phyloP scores from a whole-genome alignment of 805 yeast genomes.

The Kregervanrija delftensis region DNA sequence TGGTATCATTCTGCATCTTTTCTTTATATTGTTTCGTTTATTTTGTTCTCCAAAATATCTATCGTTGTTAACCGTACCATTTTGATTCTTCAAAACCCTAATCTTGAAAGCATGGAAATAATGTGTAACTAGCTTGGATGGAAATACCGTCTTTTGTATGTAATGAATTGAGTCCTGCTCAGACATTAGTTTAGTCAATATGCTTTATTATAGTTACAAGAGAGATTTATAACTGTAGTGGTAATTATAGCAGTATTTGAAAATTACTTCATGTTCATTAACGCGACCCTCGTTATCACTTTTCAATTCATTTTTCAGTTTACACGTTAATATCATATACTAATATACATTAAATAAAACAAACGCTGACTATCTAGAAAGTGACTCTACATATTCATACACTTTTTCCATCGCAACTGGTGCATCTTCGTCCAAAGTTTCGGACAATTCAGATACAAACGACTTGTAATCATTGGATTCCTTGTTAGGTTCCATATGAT shows the following conservation, averaged over 20 bases:
- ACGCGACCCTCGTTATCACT: too few relatives aligned
- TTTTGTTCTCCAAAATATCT: conserved; percentile 10
- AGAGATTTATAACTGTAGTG: too few relatives aligned
- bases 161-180: not conserved
- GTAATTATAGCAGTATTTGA: too few relatives aligned
- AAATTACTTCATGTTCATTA: too few relatives aligned
- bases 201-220: too few relatives aligned
- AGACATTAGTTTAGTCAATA: too few relatives aligned
- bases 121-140: conserved; percentile 16
- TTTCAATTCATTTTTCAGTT: too few relatives aligned
- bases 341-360: too few relatives aligned
- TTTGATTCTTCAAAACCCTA: conserved; percentile 5
- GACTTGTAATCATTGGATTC: conserved; percentile 25
- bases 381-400: conserved; percentile 5
- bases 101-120: conserved; percentile 19
- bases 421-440: conserved; percentile 42
- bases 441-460: conserved; percentile 39
- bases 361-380: not conserved
- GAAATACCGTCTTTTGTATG: conserved; percentile 20
- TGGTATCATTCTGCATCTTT: conserved; percentile 11
- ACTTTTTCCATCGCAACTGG: conserved; percentile 17
- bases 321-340: too few relatives aligned
- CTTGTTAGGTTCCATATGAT: conserved; percentile 24
- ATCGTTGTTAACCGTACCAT: conserved; percentile 4
- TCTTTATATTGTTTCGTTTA: conserved; percentile 2